Conservation (phyloP, 208 protist species). For the Histomonas meleagridis region DNA sequence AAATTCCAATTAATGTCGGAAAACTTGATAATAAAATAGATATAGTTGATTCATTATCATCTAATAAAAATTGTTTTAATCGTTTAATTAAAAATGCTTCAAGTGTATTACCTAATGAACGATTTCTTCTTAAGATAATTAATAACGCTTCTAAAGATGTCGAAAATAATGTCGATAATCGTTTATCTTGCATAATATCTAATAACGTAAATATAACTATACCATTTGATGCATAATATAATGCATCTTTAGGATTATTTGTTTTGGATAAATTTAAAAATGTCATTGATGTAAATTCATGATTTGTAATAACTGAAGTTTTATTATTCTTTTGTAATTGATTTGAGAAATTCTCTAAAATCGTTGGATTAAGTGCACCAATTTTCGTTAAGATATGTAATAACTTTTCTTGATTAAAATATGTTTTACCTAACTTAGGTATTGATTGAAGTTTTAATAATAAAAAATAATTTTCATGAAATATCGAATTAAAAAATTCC, state of each 20-base stretch:
- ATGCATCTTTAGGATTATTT: not conserved
- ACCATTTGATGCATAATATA: not conserved
- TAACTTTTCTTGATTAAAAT: not conserved
- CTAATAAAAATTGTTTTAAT: not conserved
- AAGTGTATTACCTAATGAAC: too few relatives aligned
- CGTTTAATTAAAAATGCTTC: not conserved
- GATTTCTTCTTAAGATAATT: not conserved
- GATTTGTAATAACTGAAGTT: too few relatives aligned
- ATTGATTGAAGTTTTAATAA: not conserved
- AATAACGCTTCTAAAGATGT: not conserved
- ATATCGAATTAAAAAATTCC: not conserved
- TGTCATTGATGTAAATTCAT: too few relatives aligned
- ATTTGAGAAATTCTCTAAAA: not conserved
- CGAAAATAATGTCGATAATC: not conserved
- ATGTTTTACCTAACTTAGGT: not conserved
- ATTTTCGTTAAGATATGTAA: not conserved
- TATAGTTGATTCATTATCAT: not conserved
- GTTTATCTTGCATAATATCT: not conserved
- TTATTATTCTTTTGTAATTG: not conserved
- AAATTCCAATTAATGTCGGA: not conserved
- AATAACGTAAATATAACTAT: not conserved
- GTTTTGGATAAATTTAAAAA: not conserved
- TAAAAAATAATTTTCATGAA: not conserved
- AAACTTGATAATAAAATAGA: not conserved
- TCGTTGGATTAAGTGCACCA: not conserved